phyloP scores from a whole-genome alignment of 2,329 filamentous ascomycete species.

The Aureobasidium vineae region DNA sequence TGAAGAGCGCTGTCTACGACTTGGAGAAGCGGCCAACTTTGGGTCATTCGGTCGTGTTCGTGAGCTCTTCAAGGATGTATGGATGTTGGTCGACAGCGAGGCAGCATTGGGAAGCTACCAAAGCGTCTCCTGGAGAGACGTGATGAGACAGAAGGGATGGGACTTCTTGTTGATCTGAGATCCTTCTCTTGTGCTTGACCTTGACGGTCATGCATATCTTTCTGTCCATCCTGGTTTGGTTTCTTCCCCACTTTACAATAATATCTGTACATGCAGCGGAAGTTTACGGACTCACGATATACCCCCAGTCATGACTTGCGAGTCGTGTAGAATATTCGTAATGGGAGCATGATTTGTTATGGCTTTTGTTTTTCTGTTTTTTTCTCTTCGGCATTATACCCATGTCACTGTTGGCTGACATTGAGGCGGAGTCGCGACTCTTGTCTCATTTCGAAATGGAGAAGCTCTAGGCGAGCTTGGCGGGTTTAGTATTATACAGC shows the following conservation, averaged over 20 bases:
- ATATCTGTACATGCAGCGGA: slow-evolving; percentile 19
- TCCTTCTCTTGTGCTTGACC: background rate
- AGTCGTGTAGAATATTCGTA: background rate
- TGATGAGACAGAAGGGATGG: slow-evolving; percentile 89
- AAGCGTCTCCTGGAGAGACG: slow-evolving; percentile 89
- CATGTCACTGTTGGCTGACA: slow-evolving; percentile 4
- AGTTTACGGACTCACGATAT: slow-evolving; percentile 9
- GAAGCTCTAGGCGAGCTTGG: background rate
- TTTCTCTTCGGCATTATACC: background rate
- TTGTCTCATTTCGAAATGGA: background rate
- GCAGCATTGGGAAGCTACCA: slow-evolving; percentile 51
- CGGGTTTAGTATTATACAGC: background rate
- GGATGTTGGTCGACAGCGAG: slow-evolving; percentile 69
- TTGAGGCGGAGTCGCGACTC: background rate
- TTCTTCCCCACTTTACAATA: background rate
- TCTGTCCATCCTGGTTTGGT: slow-evolving; percentile 24
- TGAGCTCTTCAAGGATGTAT: slow-evolving; percentile 76
- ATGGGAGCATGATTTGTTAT: slow-evolving; percentile 2
- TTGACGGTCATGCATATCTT: background rate
- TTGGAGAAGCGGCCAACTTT: slow-evolving; percentile 74
- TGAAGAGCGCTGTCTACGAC: slow-evolving; percentile 66
- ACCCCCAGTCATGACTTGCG: background rate
- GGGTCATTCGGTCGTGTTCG: slow-evolving; percentile 85
- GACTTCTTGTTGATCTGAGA: slow-evolving; percentile 81
- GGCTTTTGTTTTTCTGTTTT: background rate